A percentile compares a stretch with the other conserved stretches of the same genome.
Conservation (phyloP, 331 rosid genomes). For the Dryas integrifolia region DNA sequence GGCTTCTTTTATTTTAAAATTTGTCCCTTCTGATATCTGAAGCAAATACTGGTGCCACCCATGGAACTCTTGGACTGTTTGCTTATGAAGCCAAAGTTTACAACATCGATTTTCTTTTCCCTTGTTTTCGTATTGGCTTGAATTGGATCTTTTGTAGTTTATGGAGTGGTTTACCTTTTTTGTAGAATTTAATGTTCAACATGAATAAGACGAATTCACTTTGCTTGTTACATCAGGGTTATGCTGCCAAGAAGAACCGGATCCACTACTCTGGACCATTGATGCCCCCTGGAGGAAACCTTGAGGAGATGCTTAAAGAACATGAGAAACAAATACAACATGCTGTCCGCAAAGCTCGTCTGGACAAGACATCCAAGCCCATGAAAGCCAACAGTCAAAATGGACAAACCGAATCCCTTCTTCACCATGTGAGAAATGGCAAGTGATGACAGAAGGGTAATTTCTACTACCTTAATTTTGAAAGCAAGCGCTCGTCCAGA, state of each 20-base stretch:
- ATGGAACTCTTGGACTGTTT: not conserved
- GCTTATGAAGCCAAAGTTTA: not conserved
- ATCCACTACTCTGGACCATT: constrained; percentile 75
- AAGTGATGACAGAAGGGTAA: constrained; percentile 29
- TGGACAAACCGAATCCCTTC: constrained; percentile 54
- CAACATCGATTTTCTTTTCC: not conserved
- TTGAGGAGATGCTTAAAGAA: constrained; percentile 80
- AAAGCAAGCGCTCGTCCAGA: constrained; percentile 26
- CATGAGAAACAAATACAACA: constrained; percentile 75
- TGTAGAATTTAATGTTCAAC: not conserved
- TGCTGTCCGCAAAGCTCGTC: constrained; percentile 71
- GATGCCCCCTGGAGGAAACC: constrained; percentile 56
- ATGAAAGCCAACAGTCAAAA: constrained; percentile 35
- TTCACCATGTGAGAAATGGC: constrained; percentile 37
- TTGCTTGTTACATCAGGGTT: constrained; percentile 41
- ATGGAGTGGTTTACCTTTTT: not conserved
- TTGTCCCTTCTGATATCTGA: not conserved
- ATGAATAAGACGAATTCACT: not conserved
- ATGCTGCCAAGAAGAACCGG: constrained; percentile 41
- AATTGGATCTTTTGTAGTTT: not conserved
- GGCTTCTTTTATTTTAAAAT: not conserved
- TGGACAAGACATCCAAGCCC: constrained; percentile 44
- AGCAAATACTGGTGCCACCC: not conserved
- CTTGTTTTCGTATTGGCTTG: not conserved
- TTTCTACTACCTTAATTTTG: not conserved